phyloP scores from a whole-genome alignment of 2,329 filamentous ascomycete species.

The Pseudocercospora musae region DNA sequence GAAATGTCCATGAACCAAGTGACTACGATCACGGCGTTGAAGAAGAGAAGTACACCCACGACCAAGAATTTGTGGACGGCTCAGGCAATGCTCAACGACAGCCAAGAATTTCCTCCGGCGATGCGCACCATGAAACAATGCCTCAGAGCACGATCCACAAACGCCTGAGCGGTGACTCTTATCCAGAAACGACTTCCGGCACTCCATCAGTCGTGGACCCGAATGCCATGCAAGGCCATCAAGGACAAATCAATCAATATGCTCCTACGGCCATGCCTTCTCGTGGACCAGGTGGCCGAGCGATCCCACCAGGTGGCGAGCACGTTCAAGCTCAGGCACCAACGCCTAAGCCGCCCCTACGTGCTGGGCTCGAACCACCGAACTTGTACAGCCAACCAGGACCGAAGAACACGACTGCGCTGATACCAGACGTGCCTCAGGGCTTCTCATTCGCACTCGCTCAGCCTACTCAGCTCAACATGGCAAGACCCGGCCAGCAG shows the following conservation, averaged over 20 bases:
- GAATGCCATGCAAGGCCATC: background rate
- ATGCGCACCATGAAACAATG: background rate
- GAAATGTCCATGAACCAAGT: background rate
- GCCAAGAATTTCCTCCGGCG: background rate
- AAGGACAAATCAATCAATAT: background rate
- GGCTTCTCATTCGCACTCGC: background rate
- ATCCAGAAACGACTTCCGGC: constrained; percentile 19
- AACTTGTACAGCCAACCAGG: background rate
- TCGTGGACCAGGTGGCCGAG: background rate
- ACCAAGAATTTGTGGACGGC: background rate
- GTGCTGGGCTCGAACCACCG: background rate
- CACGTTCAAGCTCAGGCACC: background rate
- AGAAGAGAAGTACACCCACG: background rate
- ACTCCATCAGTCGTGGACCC: constrained; percentile 11
- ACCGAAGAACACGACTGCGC: background rate
- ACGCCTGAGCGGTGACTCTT: constrained; percentile 14
- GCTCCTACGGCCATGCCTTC: background rate
- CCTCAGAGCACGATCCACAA: background rate
- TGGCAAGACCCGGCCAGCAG: background rate
- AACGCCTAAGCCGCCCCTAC: background rate
- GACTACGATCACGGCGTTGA: background rate
- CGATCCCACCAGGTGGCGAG: background rate
- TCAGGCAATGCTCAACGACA: too few relatives aligned
- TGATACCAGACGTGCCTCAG: background rate
- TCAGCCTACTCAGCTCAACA: background rate